phyloP scores from a whole-genome alignment of 2,329 filamentous ascomycete genomes.

The Cladophialophora exuberans region DNA sequence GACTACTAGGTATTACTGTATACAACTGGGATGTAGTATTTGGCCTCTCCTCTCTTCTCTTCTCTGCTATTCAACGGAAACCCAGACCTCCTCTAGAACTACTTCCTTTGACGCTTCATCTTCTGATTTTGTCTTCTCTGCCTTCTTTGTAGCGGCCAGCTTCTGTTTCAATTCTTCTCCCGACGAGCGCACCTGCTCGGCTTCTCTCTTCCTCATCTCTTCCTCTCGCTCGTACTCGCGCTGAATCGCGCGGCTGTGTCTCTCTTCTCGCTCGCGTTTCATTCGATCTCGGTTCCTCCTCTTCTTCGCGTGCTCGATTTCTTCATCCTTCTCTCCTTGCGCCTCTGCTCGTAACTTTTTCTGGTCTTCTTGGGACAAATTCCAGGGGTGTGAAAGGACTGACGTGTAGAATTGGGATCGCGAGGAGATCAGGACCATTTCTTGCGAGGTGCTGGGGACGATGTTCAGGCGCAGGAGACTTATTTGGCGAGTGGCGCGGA shows the following conservation, averaged over 20 bases:
- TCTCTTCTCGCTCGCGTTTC: slow-evolving; percentile 46
- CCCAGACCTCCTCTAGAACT: not conserved
- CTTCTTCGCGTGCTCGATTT: slow-evolving; percentile 40
- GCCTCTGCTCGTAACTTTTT: slow-evolving; percentile 46
- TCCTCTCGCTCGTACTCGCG: slow-evolving; percentile 45
- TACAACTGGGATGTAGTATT: no score
- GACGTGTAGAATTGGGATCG: slow-evolving; percentile 53
- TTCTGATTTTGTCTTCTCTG: no score
- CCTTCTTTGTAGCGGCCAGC: no score
- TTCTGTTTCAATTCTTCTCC: slow-evolving; percentile 25
- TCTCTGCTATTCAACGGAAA: not conserved
- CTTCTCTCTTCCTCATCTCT: slow-evolving; percentile 42
- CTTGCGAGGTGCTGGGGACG: slow-evolving; percentile 57
- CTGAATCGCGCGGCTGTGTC: slow-evolving; percentile 36
- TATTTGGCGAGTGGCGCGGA: slow-evolving; percentile 56
- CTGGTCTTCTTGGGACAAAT: slow-evolving; percentile 49
- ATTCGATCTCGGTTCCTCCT: slow-evolving; percentile 34
- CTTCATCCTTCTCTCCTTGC: slow-evolving; percentile 44
- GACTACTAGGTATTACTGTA: no score
- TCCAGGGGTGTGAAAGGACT: slow-evolving; percentile 59
- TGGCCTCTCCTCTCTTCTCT: no score
- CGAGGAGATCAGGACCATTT: slow-evolving; percentile 58
- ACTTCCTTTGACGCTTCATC: not conserved
- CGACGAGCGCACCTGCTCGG: slow-evolving; percentile 37
- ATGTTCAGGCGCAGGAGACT: slow-evolving; percentile 56